phyloP scores from a whole-genome alignment of 371 early-diverging fungal genomes.

The Rhizopus delemar region DNA sequence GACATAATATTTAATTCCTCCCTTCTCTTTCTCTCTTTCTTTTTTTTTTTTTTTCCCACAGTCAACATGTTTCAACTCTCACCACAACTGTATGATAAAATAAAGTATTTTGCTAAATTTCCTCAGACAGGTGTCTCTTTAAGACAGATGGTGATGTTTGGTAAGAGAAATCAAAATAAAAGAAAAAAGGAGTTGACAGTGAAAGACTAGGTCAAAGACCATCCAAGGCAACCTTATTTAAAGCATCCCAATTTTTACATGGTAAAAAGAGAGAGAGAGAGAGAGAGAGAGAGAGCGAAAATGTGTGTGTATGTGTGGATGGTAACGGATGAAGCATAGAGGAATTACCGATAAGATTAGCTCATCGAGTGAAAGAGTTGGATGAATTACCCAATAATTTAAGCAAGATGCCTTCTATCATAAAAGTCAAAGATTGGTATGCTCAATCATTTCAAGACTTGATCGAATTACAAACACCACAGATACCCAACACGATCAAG shows the following conservation, averaged over 20 bases:
- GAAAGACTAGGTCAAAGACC: conserved; percentile 71
- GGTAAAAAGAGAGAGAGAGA: too few species aligned
- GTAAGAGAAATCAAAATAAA: conserved; percentile 15
- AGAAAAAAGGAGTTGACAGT: not conserved
- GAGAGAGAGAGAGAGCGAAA: too few species aligned
- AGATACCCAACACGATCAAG: conserved; percentile 45
- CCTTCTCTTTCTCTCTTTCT: conserved; percentile 5
- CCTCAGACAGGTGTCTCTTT: conserved; percentile 95
- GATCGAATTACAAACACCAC: conserved; percentile 69
- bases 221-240: conserved; percentile 80
- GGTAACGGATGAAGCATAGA: too few species aligned
- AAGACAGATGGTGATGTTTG: conserved; percentile 65
- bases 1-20: not conserved
- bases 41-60: conserved; percentile 9
- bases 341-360: conserved; percentile 93
- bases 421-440: conserved; percentile 93
- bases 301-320: too few species aligned
- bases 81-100: conserved; percentile 70
- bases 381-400: conserved; percentile 87
- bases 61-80: conserved; percentile 54
- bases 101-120: conserved; percentile 73
- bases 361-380: conserved; percentile 94
- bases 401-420: conserved; percentile 87
- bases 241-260: conserved; percentile 88
- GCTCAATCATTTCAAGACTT: conserved; percentile 85